phyloP scores from a whole-genome alignment of 2,329 filamentous ascomycete species.

The Rhynchosporium graminicola region DNA sequence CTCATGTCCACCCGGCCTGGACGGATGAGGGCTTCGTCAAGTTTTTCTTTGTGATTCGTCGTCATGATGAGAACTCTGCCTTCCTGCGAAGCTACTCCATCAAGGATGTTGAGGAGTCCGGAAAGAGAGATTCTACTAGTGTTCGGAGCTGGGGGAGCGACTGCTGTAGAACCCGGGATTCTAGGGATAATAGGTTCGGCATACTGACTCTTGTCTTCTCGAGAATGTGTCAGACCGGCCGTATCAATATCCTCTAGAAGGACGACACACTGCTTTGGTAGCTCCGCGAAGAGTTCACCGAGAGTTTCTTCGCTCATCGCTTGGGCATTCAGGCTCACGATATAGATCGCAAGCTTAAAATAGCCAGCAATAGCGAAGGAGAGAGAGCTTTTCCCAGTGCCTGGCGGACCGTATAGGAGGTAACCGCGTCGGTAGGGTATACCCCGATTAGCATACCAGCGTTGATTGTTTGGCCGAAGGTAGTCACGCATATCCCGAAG shows the following conservation, averaged over 20 bases:
- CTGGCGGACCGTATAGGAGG: constrained; percentile 76
- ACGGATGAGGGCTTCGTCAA: constrained; percentile 61
- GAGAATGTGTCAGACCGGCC: constrained; percentile 62
- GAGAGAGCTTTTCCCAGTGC: constrained; percentile 76
- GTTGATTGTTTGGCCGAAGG: constrained; percentile 59
- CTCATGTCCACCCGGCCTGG: constrained; percentile 64
- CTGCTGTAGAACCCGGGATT: constrained; percentile 18
- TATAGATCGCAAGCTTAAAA: constrained; percentile 71
- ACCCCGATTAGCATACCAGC: constrained; percentile 83
- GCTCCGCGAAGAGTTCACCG: constrained; percentile 61
- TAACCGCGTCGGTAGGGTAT: constrained; percentile 87
- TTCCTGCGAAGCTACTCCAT: constrained; percentile 67
- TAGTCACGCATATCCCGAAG: constrained; percentile 64
- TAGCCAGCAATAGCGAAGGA: constrained; percentile 70
- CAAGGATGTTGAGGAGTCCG: constrained; percentile 67
- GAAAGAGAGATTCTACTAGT: constrained; percentile 55
- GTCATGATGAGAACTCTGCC: constrained; percentile 72
- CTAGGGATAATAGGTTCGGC: constrained; percentile 30
- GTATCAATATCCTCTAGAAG: constrained; percentile 77
- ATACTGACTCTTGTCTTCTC: constrained; percentile 29
- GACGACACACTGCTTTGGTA: constrained; percentile 71
- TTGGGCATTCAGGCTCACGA: constrained; percentile 65
- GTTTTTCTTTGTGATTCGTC: constrained; percentile 63
- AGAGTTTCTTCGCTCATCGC: constrained; percentile 67
- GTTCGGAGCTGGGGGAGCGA: constrained; percentile 13